phyloP scores from a whole-genome alignment of 2,329 filamentous ascomycete species.

The Fusarium chlamydosporum region DNA sequence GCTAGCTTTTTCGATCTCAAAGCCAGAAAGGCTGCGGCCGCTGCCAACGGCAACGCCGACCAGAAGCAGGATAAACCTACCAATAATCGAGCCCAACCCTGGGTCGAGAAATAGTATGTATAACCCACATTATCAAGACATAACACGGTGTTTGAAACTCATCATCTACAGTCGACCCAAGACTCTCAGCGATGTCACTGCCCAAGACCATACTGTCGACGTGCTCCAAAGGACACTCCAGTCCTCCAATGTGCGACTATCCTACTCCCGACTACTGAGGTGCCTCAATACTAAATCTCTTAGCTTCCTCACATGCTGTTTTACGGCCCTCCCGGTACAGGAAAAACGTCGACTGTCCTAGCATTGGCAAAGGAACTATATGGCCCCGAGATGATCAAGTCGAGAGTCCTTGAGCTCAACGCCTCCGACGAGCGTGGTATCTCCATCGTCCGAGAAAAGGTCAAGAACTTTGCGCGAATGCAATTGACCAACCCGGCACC shows the following conservation, averaged over 20 bases:
- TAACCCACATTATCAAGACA: neutral
- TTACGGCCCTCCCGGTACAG: constrained; percentile 96
- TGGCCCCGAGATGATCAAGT: constrained; percentile 91
- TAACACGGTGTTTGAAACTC: constrained; percentile 2
- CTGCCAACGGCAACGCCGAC: constrained; percentile 72
- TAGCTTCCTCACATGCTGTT: constrained; percentile 97
- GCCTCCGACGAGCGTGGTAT: constrained; percentile 99
- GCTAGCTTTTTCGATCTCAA: constrained; percentile 96
- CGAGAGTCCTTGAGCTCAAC: constrained; percentile 98
- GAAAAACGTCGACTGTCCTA: constrained; percentile 97
- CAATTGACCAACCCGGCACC: constrained; percentile 87
- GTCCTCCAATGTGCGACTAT: constrained; percentile 82
- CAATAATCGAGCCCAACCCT: constrained; percentile 81
- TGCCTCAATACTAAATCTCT: constrained; percentile 13
- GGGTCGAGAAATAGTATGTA: constrained; percentile 98
- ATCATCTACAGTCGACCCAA: constrained; percentile 81
- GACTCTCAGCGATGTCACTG: constrained; percentile 92
- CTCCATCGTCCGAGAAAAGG: constrained; percentile 95
- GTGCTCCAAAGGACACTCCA: constrained; percentile 93
- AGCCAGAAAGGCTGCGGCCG: constrained; percentile 84
- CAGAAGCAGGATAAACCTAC: constrained; percentile 74
- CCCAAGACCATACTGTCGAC: constrained; percentile 96
- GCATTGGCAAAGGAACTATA: constrained; percentile 98
- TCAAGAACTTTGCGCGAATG: constrained; percentile 97
- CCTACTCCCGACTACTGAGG: neutral